phyloP scores from a whole-genome alignment of 768 basidiomycete species.

The Amyloporia xantha region DNA sequence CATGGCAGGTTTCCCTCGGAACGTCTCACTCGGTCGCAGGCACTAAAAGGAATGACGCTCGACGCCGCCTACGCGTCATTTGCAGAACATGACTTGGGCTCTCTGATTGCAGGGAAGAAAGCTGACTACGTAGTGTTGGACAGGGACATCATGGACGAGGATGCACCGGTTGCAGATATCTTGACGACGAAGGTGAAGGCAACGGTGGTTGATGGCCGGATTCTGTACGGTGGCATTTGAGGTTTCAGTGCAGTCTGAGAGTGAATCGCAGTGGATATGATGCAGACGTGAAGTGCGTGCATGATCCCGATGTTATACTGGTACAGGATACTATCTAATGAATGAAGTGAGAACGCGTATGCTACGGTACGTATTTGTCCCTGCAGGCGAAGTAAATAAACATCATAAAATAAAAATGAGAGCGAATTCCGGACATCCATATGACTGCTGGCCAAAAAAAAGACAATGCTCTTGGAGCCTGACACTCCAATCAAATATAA shows the following conservation, averaged over 20 bases:
- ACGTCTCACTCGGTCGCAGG: constrained; percentile 71
- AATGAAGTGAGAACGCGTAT: background rate
- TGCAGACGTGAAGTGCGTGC: background rate
- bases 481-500: constrained; percentile 11
- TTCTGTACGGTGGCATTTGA: constrained; percentile 48
- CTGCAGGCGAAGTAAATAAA: background rate
- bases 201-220: constrained; percentile 70
- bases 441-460: background rate
- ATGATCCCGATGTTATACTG: constrained; percentile 1
- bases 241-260: too few species aligned
- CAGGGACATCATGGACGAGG: constrained; percentile 71
- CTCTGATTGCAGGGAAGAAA: constrained; percentile 67
- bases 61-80: constrained; percentile 89
- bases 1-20: constrained; percentile 63
- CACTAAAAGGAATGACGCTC: constrained; percentile 85
- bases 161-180: constrained; percentile 50
- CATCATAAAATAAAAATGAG: background rate
- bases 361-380: constrained; percentile 1
- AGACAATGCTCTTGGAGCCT: background rate
- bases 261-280: background rate
- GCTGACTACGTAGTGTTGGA: constrained; percentile 87
- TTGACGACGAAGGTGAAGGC: constrained; percentile 57
- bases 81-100: constrained; percentile 63
- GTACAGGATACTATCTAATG: constrained; percentile 1
- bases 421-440: background rate